Base-by-base conservation (phyloP, 2,329 filamentous ascomycete genomes). In the Alternaria alternata region DNA sequence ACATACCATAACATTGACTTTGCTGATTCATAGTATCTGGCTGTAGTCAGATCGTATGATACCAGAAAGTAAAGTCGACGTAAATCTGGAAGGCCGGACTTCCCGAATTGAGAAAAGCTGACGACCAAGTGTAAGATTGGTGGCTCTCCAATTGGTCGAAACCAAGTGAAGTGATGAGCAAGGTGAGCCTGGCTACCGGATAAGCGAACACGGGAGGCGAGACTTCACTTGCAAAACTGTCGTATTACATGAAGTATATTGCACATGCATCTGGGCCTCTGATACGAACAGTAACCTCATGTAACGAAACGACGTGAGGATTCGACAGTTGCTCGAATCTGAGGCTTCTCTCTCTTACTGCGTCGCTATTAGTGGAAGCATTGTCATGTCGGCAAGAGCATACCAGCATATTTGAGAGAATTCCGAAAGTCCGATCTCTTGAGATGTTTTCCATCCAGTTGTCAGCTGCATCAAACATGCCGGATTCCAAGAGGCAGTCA, bases 201-300 rank as follows among this genome's bases (percentile, higher is more conserved):
- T 41, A 46, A 9, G 30, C 49, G 46, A 63, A 71, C 65, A 71
- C 65, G 65, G 59, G 53, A 61, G 67, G 59, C 56, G 52, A 57
- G 52, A 16, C 39, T 51, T 58, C 39, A 22, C 43, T 44, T 44
- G 46, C 20, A 62, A 49, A 46, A 56, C 60, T 67, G 60, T 60
- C 57, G 42, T 53, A 62, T 66, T 66, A 66, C 60, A 54, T 58
- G 42, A 16, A 44, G 36, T 66, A 72, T 65, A 75, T 75, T 75
- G 57, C 65, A 59, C 55, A 14, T 64, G 62, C 64, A 72, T 55
- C 8, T 53, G 41, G 24, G 11, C 36, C 11, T 46, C 34, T 9
- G 51, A 49, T 46, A 36, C 59, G 57, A 53, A 59, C 48, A 53
- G 52, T 56, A 46, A 32, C 38, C 63, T 57, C 55, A 53, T 26